Evolutionary conservation across 495 filamentous ascomycete genomes (phyloP).

Genomic region (Hapsidospora chrysogenum): DNA sequence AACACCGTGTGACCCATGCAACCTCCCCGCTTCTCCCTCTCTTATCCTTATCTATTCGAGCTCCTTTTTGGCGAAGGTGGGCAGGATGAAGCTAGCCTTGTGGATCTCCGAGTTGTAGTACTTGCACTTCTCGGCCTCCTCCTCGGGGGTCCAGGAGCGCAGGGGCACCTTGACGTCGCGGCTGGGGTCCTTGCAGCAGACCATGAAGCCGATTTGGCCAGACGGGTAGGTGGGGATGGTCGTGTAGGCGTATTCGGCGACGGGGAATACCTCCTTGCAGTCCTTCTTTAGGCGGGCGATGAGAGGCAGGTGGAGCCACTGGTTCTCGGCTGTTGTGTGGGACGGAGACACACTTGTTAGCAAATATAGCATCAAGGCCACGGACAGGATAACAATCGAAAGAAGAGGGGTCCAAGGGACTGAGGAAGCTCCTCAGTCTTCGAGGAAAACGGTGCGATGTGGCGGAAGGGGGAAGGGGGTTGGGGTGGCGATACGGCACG

Average conservation of each 20-base stretch:
- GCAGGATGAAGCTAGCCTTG: conserved; percentile 81
- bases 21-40: background rate
- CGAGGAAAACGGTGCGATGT: no score
- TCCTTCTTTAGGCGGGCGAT: conserved; percentile 87
- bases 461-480: no score
- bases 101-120: conserved; percentile 97
- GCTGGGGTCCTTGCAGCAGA: conserved; percentile 85
- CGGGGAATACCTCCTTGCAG: conserved; percentile 94
- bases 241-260: conserved; percentile 96
- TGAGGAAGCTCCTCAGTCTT: background rate
- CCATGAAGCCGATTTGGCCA: conserved; percentile 99
- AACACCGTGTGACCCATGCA: no score
- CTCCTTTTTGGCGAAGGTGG: conserved; percentile 77
- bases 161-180: conserved; percentile 72
- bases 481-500: no score
- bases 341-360: conserved; percentile 13
- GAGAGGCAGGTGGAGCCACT: conserved; percentile 90
- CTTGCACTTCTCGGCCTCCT: conserved; percentile 78
- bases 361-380: conserved; percentile 3
- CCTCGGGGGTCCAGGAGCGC: conserved; percentile 61
- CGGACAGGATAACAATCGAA: conserved; percentile 5
- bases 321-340: conserved; percentile 80
- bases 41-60: conserved; percentile 28
- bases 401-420: background rate
- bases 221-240: conserved; percentile 99